A percentile compares a stretch with the other conserved stretches of the same genome.
phyloP scores from a whole-genome alignment of 495 filamentous ascomycete species.

The Podospora fimiseda region DNA sequence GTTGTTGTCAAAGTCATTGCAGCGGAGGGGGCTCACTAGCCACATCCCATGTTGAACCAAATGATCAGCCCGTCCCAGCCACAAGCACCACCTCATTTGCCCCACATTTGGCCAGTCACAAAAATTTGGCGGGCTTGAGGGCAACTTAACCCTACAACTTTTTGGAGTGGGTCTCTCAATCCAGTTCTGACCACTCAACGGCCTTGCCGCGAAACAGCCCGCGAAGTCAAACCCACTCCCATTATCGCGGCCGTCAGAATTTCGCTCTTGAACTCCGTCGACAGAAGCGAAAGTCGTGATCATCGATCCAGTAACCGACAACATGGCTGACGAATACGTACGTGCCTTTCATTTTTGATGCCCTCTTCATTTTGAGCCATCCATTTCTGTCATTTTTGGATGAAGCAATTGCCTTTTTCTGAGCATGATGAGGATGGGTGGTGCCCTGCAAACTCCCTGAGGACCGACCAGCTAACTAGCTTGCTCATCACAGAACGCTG shows the following conservation, averaged over 20 bases:
- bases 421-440: background rate
- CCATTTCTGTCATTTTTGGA: background rate
- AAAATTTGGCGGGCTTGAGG: constrained; percentile 19
- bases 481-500: constrained; percentile 63
- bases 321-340: constrained; percentile 97
- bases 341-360: constrained; percentile 35
- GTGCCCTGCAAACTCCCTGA: background rate
- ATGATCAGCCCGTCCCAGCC: too few relatives aligned
- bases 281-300: constrained; percentile 33
- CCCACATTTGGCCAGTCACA: constrained; percentile 15
- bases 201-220: constrained; percentile 12
- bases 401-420: constrained; percentile 1
- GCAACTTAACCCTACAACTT: constrained; percentile 35
- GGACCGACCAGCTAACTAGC: constrained; percentile 32
- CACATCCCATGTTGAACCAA: too few relatives aligned
- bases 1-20: too few relatives aligned
- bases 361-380: background rate
- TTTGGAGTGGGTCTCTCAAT: constrained; percentile 23
- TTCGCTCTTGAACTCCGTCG: constrained; percentile 38
- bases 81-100: too few relatives aligned
- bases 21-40: too few relatives aligned
- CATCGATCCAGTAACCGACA: constrained; percentile 50
- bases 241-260: constrained; percentile 28
- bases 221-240: constrained; percentile 24
- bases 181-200: constrained; percentile 8